These are phyloP conservation scores for Verticillium zaregamsianum DNA, from an alignment of 2,329 filamentous ascomycete genomes.

Conservation along the genomic window DNA sequence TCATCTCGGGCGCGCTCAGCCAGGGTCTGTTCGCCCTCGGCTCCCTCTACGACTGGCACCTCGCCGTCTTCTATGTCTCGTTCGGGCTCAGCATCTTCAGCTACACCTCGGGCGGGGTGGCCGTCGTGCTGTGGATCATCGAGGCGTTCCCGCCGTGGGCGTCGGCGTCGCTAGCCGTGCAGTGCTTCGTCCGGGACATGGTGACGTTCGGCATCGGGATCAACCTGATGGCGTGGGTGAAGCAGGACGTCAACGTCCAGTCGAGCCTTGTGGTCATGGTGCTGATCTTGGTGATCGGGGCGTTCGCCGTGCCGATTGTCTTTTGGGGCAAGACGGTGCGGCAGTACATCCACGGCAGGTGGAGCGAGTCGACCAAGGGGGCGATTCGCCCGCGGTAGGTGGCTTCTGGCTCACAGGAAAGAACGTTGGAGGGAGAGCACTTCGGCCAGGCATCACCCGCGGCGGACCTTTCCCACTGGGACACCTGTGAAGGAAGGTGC, in stretches of 20 bases:
- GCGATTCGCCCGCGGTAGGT: constrained; percentile 16
- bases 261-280: neutral
- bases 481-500: too few species aligned
- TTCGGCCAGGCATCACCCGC: too few species aligned
- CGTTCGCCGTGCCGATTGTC: constrained; percentile 17
- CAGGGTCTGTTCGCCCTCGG: constrained; percentile 15
- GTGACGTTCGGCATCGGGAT: neutral
- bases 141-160: constrained; percentile 22
- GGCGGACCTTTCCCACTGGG: too few species aligned
- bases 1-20: constrained; percentile 13
- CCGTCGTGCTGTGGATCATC: constrained; percentile 19
- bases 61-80: neutral
- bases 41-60: constrained; percentile 5
- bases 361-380: constrained; percentile 17
- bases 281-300: constrained; percentile 13
- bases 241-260: neutral
- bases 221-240: constrained; percentile 2
- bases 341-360: constrained; percentile 18
- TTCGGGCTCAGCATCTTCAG: constrained; percentile 15
- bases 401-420: too few species aligned
- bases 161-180: constrained; percentile 10
- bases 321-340: constrained; percentile 21
- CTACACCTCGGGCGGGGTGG: constrained; percentile 14
- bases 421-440: too few species aligned
- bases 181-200: neutral